Evolutionary conservation across 208 protist genomes (phyloP).

Genomic region (Blechomonas ayalai): DNA sequence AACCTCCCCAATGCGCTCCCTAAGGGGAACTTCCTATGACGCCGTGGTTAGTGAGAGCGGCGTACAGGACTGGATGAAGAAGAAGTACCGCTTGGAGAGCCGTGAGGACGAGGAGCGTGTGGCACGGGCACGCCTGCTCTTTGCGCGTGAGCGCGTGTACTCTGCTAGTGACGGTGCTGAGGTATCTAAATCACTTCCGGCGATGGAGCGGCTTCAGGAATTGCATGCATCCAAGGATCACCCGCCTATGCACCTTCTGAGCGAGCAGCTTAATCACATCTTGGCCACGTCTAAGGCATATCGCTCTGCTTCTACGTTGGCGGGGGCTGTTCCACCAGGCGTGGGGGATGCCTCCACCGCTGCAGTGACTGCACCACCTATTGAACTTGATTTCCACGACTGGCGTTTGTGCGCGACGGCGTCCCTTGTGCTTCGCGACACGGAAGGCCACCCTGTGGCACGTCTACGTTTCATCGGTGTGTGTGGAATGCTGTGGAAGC

Average conservation of each 20-base stretch:
- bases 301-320: too few species aligned
- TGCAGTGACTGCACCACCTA: slow-evolving; percentile 4
- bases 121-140: slow-evolving; percentile 34
- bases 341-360: not conserved
- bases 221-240: slow-evolving; percentile 15
- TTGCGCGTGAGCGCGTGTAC: slow-evolving; percentile 33
- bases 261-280: slow-evolving; percentile 32
- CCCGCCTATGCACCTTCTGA: slow-evolving; percentile 50
- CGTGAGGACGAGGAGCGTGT: slow-evolving; percentile 33
- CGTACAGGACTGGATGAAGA: slow-evolving; percentile 14
- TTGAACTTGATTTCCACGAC: slow-evolving; percentile 46
- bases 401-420: slow-evolving; percentile 34
- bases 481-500: slow-evolving; percentile 62
- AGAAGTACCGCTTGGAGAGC: slow-evolving; percentile 15
- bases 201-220: slow-evolving; percentile 17
- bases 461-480: slow-evolving; percentile 41
- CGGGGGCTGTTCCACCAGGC: too few species aligned
- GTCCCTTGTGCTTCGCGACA: slow-evolving; percentile 21
- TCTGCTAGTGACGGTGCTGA: slow-evolving; percentile 13
- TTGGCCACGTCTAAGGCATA: slow-evolving; percentile 13
- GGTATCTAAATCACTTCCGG: slow-evolving; percentile 11
- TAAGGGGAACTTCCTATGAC: too few species aligned
- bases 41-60: slow-evolving; percentile 1
- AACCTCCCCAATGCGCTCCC: not conserved
- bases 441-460: slow-evolving; percentile 7